These are phyloP conservation scores for Spinacia oleracea DNA, from an alignment of 179 eudicot species.

Conservation along the genomic window DNA sequence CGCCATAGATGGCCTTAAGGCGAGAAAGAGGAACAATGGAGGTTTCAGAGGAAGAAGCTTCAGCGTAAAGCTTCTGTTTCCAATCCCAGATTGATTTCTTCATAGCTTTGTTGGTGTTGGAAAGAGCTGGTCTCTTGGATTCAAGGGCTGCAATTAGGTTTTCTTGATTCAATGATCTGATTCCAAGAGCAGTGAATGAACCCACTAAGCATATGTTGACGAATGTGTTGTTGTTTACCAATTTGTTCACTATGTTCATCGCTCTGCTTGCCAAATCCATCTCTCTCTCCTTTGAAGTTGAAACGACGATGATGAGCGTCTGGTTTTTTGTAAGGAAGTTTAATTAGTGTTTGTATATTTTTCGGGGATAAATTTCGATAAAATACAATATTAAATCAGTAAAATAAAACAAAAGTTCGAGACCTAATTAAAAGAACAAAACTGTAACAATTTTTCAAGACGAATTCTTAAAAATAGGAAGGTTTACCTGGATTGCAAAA, in stretches of 20 bases:
- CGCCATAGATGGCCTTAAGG: slow-evolving; percentile 73
- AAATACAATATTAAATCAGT: too few relatives aligned
- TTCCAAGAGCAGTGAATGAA: slow-evolving; percentile 44
- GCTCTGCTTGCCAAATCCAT: slow-evolving; percentile 49
- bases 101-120: slow-evolving; percentile 51
- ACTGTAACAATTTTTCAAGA: too few relatives aligned
- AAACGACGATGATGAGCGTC: background rate
- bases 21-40: slow-evolving; percentile 62
- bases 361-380: too few relatives aligned
- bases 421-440: too few relatives aligned
- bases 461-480: too few relatives aligned
- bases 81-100: slow-evolving; percentile 70
- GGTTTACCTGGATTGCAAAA: too few relatives aligned
- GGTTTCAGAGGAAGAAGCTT: slow-evolving; percentile 48
- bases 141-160: slow-evolving; percentile 57
- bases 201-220: slow-evolving; percentile 46
- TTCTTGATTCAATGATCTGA: slow-evolving; percentile 56
- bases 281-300: background rate
- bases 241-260: slow-evolving; percentile 33
- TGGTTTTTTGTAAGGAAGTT: background rate
- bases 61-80: slow-evolving; percentile 71
- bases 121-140: slow-evolving; percentile 45
- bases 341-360: too few relatives aligned
- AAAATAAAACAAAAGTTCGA: too few relatives aligned
- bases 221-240: slow-evolving; percentile 56